Base-by-base conservation (phyloP, 2,329 filamentous ascomycete species). In the Epicoccum nigrum region DNA sequence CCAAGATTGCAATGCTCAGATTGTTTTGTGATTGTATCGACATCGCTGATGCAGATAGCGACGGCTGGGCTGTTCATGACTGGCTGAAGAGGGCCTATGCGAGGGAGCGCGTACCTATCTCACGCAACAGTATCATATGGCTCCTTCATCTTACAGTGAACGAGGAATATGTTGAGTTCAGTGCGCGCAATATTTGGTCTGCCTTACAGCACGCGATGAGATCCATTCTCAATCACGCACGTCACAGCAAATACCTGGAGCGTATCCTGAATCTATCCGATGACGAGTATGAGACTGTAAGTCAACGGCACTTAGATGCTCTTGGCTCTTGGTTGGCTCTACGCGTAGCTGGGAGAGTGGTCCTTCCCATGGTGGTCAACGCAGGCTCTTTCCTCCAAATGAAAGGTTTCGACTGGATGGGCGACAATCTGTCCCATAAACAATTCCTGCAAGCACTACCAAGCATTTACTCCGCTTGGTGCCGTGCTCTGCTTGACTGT, bases 81-180 rank as follows among this genome's bases (percentile, higher is more conserved):
- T 57, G 54, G 56, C 25, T 59, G n/a, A 59, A 59, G 41, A 55
- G 30, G 28, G 42, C 54, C 1, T 59, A 54, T 30, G 56, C 56
- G 4, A 54, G 16, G 6, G 56, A 59, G 28, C 37, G 40, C 33
- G 41, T 32, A 15, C 54, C 56, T 2, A 57, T 59, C 0, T 59
- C 56, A 11, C 40, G 31, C 8, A 59, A 59, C 39, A 59, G 56
- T 11, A 57, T 59, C 9, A 59, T 42, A 1, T 59, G 54, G 56
- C 54, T 59, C 19, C 20, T 56, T 0, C 40, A 42, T 15, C 7
- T 45, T 34, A 45, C 53, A 19, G 48, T 20, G 1, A 57, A 59
- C 9, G 56, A 59, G 19, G 25, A 57, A 2, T 57, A 57, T 9
- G 56, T 59, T 7, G 48, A 52, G 4, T 52, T 52, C 7, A 51